A percentile compares a stretch with the other conserved stretches of the same genome.
Evolutionary conservation across 2,329 filamentous ascomycete species (phyloP).

Genomic region (Ascochyta koolunga): DNA sequence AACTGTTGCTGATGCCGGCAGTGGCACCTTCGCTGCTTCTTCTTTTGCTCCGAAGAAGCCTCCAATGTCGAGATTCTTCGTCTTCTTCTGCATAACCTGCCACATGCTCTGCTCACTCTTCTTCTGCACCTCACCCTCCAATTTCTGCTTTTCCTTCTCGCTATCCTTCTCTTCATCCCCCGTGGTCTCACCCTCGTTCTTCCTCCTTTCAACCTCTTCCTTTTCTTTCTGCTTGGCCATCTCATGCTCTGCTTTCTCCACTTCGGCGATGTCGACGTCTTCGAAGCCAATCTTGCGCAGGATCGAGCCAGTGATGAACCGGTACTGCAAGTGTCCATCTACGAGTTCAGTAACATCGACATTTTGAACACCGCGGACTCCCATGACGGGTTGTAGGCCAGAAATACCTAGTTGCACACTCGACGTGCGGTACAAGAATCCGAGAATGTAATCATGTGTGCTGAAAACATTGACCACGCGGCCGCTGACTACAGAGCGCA

Average conservation of each 20-base stretch:
- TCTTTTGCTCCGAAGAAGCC: slow-evolving; percentile 15
- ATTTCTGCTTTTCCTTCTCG: slow-evolving; percentile 43
- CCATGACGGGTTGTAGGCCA: slow-evolving; percentile 75
- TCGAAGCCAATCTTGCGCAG: slow-evolving; percentile 60
- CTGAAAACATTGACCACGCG: slow-evolving; percentile 88
- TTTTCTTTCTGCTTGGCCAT: slow-evolving; percentile 53
- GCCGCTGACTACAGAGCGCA: slow-evolving; percentile 79
- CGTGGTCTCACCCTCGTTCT: slow-evolving; percentile 34
- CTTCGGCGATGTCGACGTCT: slow-evolving; percentile 55
- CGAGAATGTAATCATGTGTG: slow-evolving; percentile 84
- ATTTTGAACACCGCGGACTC: slow-evolving; percentile 69
- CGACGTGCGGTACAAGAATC: slow-evolving; percentile 83
- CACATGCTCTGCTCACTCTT: slow-evolving; percentile 54
- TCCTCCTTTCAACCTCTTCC: slow-evolving; percentile 46
- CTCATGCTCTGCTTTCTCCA: slow-evolving; percentile 55
- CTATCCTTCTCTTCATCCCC: slow-evolving; percentile 26
- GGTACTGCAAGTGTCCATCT: slow-evolving; percentile 58
- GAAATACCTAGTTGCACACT: slow-evolving; percentile 83
- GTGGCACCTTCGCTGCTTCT: not conserved
- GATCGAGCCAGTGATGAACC: slow-evolving; percentile 58
- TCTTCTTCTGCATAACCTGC: slow-evolving; percentile 51
- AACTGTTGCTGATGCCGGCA: not conserved
- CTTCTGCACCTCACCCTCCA: slow-evolving; percentile 52
- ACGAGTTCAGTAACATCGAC: slow-evolving; percentile 60
- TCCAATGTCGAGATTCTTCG: slow-evolving; percentile 36